Percentiles rank a stretch among this genome's conserved stretches.
Conservation (phyloP, 1,284 basidiomycete species). For the Cryptococcus sp. region DNA sequence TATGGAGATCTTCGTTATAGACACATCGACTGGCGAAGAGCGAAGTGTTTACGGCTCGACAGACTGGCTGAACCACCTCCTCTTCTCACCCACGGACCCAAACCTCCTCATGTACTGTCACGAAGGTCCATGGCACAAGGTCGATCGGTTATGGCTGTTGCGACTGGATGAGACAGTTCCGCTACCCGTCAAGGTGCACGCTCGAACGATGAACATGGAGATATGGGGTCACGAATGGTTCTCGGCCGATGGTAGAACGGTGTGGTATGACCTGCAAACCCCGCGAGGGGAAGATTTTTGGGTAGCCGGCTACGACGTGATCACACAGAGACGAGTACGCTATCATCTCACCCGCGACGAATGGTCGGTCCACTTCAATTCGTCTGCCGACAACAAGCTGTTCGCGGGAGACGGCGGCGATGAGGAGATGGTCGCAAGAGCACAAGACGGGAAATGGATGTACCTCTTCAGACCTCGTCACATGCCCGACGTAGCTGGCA, state of each 20-base stretch:
- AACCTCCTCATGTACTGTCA: slow-evolving; percentile 27
- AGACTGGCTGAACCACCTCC: slow-evolving; percentile 31
- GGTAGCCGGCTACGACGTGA: slow-evolving; percentile 24
- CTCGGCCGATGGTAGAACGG: slow-evolving; percentile 20
- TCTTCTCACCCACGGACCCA: slow-evolving; percentile 30
- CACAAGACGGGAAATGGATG: slow-evolving; percentile 19
- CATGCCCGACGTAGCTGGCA: slow-evolving; percentile 22
- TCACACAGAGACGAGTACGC: slow-evolving; percentile 16
- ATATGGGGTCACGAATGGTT: slow-evolving; percentile 35
- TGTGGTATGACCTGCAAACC: slow-evolving; percentile 32
- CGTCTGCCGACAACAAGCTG: slow-evolving; percentile 10
- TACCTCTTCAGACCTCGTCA: slow-evolving; percentile 24
- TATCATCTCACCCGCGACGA: slow-evolving; percentile 24
- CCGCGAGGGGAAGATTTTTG: slow-evolving; percentile 26
- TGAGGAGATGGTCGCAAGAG: slow-evolving; percentile 23
- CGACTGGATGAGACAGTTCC: slow-evolving; percentile 2
- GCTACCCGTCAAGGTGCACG: slow-evolving; percentile 18
- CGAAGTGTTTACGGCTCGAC: slow-evolving; percentile 20
- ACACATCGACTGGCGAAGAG: slow-evolving; percentile 14
- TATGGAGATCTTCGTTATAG: slow-evolving; percentile 24
- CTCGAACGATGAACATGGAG: slow-evolving; percentile 31
- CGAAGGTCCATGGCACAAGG: slow-evolving; percentile 30
- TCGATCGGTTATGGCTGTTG: slow-evolving; percentile 28
- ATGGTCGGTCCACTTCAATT: slow-evolving; percentile 32
- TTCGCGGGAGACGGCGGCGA: slow-evolving; percentile 28